Evolutionary conservation across 345 rosid genomes (phyloP).

Genomic region (Geranium brycei): DNA sequence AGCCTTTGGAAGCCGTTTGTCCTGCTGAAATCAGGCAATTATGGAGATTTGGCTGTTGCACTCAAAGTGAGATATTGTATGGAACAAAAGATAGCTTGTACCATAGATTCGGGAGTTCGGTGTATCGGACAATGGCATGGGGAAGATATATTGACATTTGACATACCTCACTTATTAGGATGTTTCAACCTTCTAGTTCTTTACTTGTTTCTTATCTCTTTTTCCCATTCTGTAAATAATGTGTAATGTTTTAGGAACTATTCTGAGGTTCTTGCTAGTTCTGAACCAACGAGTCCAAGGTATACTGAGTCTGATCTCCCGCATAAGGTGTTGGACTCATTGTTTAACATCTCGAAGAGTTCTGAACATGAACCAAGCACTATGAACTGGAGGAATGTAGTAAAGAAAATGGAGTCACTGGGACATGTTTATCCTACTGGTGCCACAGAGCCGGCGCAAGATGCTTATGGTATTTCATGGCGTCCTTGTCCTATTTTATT

Average conservation of each 20-base stretch:
- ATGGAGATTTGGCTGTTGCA: background rate
- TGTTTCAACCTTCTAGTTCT: background rate
- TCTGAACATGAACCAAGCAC: constrained; percentile 52
- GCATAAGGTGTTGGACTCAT: constrained; percentile 72
- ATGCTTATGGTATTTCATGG: constrained; percentile 24
- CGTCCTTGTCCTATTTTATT: constrained; percentile 4
- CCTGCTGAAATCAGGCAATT: background rate
- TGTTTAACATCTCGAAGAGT: constrained; percentile 55
- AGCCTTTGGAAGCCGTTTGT: background rate
- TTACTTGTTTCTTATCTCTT: too few species aligned
- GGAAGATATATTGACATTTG: too few species aligned
- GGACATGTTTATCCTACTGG: constrained; percentile 34
- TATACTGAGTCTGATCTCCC: constrained; percentile 36
- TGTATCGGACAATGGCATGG: too few species aligned
- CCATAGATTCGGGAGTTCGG: too few species aligned
- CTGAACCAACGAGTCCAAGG: constrained; percentile 26
- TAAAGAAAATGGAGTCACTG: constrained; percentile 66
- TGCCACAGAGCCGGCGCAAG: constrained; percentile 28
- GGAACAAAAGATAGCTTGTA: too few species aligned
- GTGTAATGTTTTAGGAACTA: constrained; percentile 29
- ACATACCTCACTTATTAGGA: background rate
- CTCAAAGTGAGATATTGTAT: background rate
- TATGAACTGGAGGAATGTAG: constrained; percentile 80
- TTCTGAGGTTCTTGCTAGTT: constrained; percentile 27
- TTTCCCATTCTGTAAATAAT: background rate